phyloP scores from a whole-genome alignment of 1,284 basidiomycete species.

The Xanthoconium separans region DNA sequence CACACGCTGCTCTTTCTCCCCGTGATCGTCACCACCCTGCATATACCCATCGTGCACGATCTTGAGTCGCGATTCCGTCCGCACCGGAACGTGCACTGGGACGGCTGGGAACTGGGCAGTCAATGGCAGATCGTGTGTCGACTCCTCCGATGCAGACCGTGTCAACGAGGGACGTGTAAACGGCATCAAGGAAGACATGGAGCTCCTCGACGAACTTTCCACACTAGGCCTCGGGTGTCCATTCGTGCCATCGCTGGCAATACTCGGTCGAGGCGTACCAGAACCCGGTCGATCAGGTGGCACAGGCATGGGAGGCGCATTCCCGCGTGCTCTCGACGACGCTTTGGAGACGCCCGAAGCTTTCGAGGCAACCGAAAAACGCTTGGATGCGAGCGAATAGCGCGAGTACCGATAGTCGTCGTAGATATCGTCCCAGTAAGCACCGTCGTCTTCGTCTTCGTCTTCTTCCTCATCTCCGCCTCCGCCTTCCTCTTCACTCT shows the following conservation, averaged over 20 bases:
- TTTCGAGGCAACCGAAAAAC: slow-evolving; percentile 31
- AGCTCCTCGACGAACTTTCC: slow-evolving; percentile 26
- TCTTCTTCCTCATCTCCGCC: slow-evolving; percentile 19
- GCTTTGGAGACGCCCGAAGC: slow-evolving; percentile 26
- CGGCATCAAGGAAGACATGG: slow-evolving; percentile 12
- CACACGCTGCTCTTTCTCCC: slow-evolving; percentile 17
- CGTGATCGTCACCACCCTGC: slow-evolving; percentile 16
- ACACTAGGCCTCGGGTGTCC: slow-evolving; percentile 21
- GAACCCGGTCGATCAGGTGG: slow-evolving; percentile 23
- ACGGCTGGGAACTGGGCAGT: slow-evolving; percentile 34
- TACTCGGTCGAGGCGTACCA: slow-evolving; percentile 21
- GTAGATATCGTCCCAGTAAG: slow-evolving; percentile 71
- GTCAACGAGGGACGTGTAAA: slow-evolving; percentile 20
- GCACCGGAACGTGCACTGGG: slow-evolving; percentile 28
- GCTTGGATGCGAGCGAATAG: slow-evolving; percentile 49
- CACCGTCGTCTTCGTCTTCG: slow-evolving; percentile 39
- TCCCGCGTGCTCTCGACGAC: slow-evolving; percentile 23
- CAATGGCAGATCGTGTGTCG: slow-evolving; percentile 23
- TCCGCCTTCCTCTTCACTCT: slow-evolving; percentile 7
- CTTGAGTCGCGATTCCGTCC: slow-evolving; percentile 32
- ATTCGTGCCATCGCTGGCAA: slow-evolving; percentile 18
- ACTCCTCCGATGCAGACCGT: slow-evolving; percentile 28
- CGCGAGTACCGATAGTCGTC: slow-evolving; percentile 74
- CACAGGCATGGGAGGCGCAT: slow-evolving; percentile 25
- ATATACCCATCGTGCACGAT: slow-evolving; percentile 27